Base-by-base conservation (phyloP, 2,329 filamentous ascomycete genomes). In the Aureobasidium sp. region DNA sequence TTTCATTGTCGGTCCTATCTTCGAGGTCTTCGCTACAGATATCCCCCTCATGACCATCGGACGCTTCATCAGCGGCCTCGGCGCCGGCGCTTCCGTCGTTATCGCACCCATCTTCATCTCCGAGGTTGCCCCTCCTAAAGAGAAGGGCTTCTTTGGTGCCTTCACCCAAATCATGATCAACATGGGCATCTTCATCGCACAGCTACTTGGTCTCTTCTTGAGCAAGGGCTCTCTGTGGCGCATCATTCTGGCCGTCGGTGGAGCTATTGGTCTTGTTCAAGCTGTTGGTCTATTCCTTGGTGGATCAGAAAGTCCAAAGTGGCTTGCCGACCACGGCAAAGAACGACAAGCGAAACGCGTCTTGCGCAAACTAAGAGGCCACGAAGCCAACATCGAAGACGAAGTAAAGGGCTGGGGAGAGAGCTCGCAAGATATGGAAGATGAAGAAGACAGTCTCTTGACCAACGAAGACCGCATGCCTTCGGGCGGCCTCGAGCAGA, bases 91-190 rank as follows among this genome's bases (percentile, higher is more conserved):
- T 2, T 85, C 91, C 1, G 93, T 94, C 2, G 94, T 99, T 25
- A 90, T 97, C 39, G 91, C 95, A 3, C 94, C 94, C 0, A 84
- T 99, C 25, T 99, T 96, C 78, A 91, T 99, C 67, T 92, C 91
- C 49, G 94, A 99, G 74, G 83, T 97, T 29, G 87, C 92, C 0
- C 94, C 93, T 4, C 85, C 85, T 0, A 77, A 80, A 34, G 68
- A 71, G 64, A 73, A 71, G 63, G 73, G 73, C n/a, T 85, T 96
- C 65, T 97, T 96, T 68, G 85, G 85, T 11, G 79, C 81, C 39
- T 88, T 95, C 75, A 97, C 94, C 0, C 93, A 99, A 72, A 86
- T 97, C 70, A 92, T 91, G 75, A 92, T 92, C 78, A 97, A 97
- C 70, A 64, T 72, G 29, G 94, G 94, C 61, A 97, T 99, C 59